Evolutionary conservation across 2,329 filamentous ascomycete species (phyloP).

Genomic region (Fusarium fujikuroi): DNA sequence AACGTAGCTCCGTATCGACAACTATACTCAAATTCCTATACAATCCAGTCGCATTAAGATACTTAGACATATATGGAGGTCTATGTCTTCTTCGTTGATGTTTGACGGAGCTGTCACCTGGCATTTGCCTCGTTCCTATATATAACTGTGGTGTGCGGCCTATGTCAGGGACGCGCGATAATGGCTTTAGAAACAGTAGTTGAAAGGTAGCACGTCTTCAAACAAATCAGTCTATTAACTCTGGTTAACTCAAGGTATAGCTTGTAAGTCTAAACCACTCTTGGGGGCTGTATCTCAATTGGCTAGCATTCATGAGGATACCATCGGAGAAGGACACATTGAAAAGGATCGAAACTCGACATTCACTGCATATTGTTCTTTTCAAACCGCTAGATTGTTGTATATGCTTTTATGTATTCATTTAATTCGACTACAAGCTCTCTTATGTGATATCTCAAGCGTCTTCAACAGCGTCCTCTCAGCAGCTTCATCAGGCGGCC

Average conservation of each 20-base stretch:
- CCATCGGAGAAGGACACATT: background rate
- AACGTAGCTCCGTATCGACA: background rate
- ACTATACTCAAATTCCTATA: background rate
- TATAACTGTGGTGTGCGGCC: background rate
- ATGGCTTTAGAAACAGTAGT: background rate
- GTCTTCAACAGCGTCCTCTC: background rate
- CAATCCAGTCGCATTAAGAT: too few species aligned
- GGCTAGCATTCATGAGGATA: background rate
- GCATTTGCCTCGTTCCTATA: background rate
- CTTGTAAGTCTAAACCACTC: background rate
- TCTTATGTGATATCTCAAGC: background rate
- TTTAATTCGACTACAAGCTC: background rate
- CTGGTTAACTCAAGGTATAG: accelerated
- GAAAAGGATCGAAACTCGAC: too few species aligned
- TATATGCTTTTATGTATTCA: background rate
- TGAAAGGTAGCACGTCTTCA: too few species aligned
- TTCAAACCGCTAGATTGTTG: background rate
- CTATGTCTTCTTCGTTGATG: background rate
- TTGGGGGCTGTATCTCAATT: background rate
- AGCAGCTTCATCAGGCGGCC: background rate
- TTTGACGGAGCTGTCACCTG: background rate
- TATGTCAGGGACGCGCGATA: background rate
- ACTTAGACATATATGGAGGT: too few species aligned
- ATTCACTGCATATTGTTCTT: too few species aligned
- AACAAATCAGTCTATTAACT: background rate